Conservation (phyloP, 169 alveolate species). For the Fabrea salina region DNA sequence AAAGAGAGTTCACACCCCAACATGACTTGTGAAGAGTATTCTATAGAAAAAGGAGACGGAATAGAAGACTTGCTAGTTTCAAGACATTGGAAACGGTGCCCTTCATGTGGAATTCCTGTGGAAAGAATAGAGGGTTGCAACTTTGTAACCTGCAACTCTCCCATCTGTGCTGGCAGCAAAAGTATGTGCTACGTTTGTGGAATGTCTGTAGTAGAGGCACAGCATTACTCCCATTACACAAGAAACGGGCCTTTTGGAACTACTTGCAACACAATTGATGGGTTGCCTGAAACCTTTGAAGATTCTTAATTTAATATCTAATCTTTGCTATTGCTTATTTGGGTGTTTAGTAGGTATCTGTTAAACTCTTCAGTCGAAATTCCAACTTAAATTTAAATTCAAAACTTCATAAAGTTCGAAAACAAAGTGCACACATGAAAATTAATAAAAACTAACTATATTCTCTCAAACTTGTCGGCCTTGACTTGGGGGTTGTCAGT, state of each 20-base stretch:
- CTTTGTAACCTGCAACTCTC: constrained; percentile 51
- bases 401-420: no score
- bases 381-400: no score
- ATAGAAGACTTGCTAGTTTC: background rate
- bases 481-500: constrained; percentile 33
- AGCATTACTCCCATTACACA: constrained; percentile 50
- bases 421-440: no score
- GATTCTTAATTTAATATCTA: no score
- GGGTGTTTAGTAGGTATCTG: no score
- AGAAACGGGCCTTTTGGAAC: constrained; percentile 52
- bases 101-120: constrained; percentile 56
- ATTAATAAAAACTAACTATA: no score
- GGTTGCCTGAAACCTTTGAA: constrained; percentile 15
- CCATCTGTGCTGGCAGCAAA: constrained; percentile 35
- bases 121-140: constrained; percentile 64
- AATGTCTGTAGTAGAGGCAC: background rate
- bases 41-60: background rate
- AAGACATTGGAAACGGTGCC: constrained; percentile 48
- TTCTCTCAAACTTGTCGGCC: constrained; percentile 25
- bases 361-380: no score
- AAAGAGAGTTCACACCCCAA: constrained; percentile 11
- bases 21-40: constrained; percentile 29
- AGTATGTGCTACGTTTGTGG: constrained; percentile 55
- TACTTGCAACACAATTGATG: constrained; percentile 47
- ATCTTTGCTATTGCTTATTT: no score